Base-by-base conservation (phyloP, 345 rosid species). In the Syzygium aromaticum region DNA sequence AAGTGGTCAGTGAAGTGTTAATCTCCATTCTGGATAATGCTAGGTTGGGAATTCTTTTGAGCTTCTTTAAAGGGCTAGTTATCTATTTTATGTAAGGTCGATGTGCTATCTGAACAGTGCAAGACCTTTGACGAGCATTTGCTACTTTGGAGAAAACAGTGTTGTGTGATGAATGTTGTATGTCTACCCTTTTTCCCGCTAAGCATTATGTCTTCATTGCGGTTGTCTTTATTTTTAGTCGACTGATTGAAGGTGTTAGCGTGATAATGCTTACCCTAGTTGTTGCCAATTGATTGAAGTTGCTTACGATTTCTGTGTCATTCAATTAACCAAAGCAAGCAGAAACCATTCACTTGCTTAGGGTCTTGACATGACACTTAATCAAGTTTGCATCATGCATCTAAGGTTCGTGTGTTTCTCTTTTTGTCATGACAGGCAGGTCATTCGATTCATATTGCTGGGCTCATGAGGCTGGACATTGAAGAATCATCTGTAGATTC, bases 381-480 rank as follows among this genome's bases (percentile, higher is more conserved):
- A 38, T 43, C 82, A 73, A 73, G 82, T 38, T 73, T 73, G 82
- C 14, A 17, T 73, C 15, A 73, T 38, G 49, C 27, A 3, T 38
- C 2, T 38, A 38, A 73, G 82, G 82, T 38, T 73, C 15, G 21
- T 38, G 8, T 38, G 49, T 40, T 73, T 73, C 82, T 38, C 2
- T 54, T 87, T 87, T 73, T 27, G 30, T 90, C 73, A 12, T 91
- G 90, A 90, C 96, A 97, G 99, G 94, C 87, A 87, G 98, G 98
- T 86, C 89, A 94, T 77, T 92, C 97, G 2, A 86, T 96, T 88
- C 99, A 97, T 85, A 94, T 97, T 51, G 99, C 97, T 88, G 99
- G 99, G 63, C 90, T 97, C 46, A 92, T 95, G 94, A 95, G 99
- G 91, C 93, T 97, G 92, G 99, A 97, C 86, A 85, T 94, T 85